Evolutionary conservation across 805 yeast species (phyloP).

Genomic region (Nematodospora valgi): DNA sequence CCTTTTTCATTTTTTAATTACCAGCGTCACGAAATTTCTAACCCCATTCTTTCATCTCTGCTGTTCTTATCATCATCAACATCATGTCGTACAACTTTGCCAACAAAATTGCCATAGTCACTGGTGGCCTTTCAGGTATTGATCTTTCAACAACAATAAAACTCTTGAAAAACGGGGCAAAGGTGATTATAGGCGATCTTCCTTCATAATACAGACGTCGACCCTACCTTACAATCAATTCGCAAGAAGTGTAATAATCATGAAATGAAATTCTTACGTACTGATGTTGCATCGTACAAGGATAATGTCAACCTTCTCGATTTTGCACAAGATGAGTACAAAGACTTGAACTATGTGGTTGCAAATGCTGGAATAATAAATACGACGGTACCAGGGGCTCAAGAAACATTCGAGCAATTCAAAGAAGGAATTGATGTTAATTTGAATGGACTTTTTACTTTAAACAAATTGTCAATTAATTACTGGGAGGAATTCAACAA

Average conservation of each 20-base stretch:
- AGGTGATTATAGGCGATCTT: slow-evolving; percentile 15
- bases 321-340: slow-evolving; percentile 9
- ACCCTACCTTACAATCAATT: slow-evolving; percentile 6
- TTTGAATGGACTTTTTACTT: slow-evolving; percentile 13
- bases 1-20: too few relatives aligned
- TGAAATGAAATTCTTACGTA: slow-evolving; percentile 7
- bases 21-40: too few relatives aligned
- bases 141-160: slow-evolving; percentile 15
- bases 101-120: slow-evolving; percentile 13
- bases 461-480: slow-evolving; percentile 12
- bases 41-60: neutral
- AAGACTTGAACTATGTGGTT: slow-evolving; percentile 11
- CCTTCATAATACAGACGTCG: slow-evolving; percentile 6
- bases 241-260: slow-evolving; percentile 4
- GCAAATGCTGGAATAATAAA: slow-evolving; percentile 15
- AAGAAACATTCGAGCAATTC: slow-evolving; percentile 12
- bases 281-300: slow-evolving; percentile 10
- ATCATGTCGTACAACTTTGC: slow-evolving; percentile 10
- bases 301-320: slow-evolving; percentile 8
- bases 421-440: slow-evolving; percentile 10
- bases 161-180: slow-evolving; percentile 14
- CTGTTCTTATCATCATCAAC: neutral
- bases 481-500: slow-evolving; percentile 10
- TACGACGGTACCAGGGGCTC: slow-evolving; percentile 8
- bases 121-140: slow-evolving; percentile 18